Evolutionary conservation across 805 yeast genomes (phyloP), one percentile per base, ranked within the genome.

Genomic region (Wickerhamomyces chambardii): DNA sequence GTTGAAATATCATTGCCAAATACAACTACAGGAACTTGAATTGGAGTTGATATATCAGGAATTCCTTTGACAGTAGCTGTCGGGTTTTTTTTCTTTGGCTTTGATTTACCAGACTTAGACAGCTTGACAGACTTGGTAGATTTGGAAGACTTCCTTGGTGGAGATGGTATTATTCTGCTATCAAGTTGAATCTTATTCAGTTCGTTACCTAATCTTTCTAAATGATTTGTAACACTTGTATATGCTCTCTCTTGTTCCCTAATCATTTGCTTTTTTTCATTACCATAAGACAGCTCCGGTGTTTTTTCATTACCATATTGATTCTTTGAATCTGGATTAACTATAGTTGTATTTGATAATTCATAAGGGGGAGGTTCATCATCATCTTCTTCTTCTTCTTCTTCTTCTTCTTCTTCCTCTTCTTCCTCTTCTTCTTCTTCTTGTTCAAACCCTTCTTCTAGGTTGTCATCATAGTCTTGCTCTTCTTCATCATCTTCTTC

Each of bases 301-400:
- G n/a, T n/a, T n/a, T n/a, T n/a, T n/a, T n/a, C n/a, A n/a, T n/a
- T n/a, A n/a, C n/a, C n/a, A n/a, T n/a, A 5, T 7, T 7, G 21
- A 2, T 5, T 4, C 2, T 17, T 29, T 17, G 21, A 14, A 14
- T 27, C 21, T 21, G 40, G 10, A n/a, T n/a, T n/a, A 7, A 26
- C 31, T 3, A 30, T 19, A 17, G 29, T 25, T 31, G 15, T 29
- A 15, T 33, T 16, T 14, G n/a, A 8, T 15, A 9, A 30, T 16
- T 36, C 36, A 29, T 31, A 35, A n/a, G 39, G 38, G 5, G 40
- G 40, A 12, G 38, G 38, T 18, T 24, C 25, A 7, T 25, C 28
- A 12, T 31, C 30, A 15, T 15, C n/a, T 15, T 17, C n/a, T 9
- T 21, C 10, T 8, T 24, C 27, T 27, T 11, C 19, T 26, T 12